phyloP scores from a whole-genome alignment of 768 basidiomycete genomes.

The Lentinula lateritia region DNA sequence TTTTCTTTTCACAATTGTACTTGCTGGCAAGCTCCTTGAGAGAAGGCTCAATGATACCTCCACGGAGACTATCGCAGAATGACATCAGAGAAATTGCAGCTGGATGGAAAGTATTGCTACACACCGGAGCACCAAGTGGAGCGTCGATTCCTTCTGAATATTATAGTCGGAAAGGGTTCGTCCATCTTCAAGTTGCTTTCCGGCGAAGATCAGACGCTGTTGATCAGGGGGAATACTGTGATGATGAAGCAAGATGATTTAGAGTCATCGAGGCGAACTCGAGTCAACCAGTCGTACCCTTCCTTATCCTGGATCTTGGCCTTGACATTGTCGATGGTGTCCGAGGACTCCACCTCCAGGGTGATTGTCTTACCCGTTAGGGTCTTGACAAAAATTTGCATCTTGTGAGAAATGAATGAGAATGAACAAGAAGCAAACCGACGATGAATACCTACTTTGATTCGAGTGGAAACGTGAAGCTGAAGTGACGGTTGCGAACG shows the following conservation, averaged over 20 bases:
- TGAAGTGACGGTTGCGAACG: background rate
- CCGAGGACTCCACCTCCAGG: slow-evolving; percentile 95
- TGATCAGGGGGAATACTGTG: slow-evolving; percentile 87
- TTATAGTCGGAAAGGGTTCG: slow-evolving; percentile 96
- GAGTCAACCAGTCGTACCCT: slow-evolving; percentile 30
- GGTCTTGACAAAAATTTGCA: slow-evolving; percentile 46
- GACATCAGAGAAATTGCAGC: background rate
- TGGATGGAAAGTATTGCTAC: slow-evolving; percentile 17
- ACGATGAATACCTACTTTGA: background rate
- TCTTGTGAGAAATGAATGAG: slow-evolving; percentile 1
- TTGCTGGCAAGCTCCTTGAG: slow-evolving; percentile 95
- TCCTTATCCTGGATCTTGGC: slow-evolving; percentile 59
- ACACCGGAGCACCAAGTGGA: slow-evolving; percentile 94
- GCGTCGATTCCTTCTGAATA: slow-evolving; percentile 97
- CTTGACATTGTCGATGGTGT: slow-evolving; percentile 97
- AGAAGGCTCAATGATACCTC: slow-evolving; percentile 99
- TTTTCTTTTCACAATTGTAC: slow-evolving; percentile 99
- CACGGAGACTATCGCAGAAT: slow-evolving; percentile 68
- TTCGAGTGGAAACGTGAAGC: background rate
- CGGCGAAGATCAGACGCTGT: slow-evolving; percentile 93
- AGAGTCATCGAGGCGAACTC: background rate
- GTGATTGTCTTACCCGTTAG: slow-evolving; percentile 97
- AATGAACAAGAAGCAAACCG: background rate
- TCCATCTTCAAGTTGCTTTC: slow-evolving; percentile 98
- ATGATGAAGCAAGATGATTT: background rate